Base-by-base conservation (phyloP, 768 basidiomycete genomes). In the Tephrocybe sp. region DNA sequence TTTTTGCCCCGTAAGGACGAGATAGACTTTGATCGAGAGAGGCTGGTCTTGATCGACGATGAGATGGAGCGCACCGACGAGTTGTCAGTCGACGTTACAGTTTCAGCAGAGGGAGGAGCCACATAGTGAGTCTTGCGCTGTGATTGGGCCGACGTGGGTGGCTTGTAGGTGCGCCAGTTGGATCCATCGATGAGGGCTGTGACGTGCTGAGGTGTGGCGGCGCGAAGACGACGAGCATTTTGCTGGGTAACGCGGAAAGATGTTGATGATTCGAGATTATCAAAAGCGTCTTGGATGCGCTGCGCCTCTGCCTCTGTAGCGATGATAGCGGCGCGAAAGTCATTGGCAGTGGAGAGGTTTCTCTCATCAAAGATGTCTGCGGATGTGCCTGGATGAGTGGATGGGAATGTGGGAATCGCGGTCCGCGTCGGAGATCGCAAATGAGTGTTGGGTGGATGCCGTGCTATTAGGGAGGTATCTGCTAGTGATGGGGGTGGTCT, bases 251-350 rank as follows among this genome's bases (percentile, higher is more conserved):
- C 62, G 12, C 75, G 78, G 3, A 77, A 79, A 36, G 82, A 58
- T 18, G 81, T 76, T 42, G 70, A 78, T 27, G 80, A 68, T 64
- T 90, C 85, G 21, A 89, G 71, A 18, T 78, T 75, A 49, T 80
- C 78, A 57, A 90, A 90, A 6, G 86, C 86, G 39, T 84, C 80
- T 23, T 84, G 64, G 22, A 91, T 69, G 10, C 82, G 70, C 24
- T 74, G 67, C 10, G 78, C 80, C 58, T 90, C 88, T 21, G 78
- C 75, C 57, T 89, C 85, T 30, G 87, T 78, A 2, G 69, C 62
- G 48, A 76, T 71, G 45, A 91, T 84, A 48, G 83, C 81, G 16
- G 69, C 66, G 38, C 77, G 79, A 45, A 90, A 79, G 31, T 82
- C 77, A 47, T 72, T 74, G 42, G 78, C 66, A 15, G 81, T 78